Evolutionary conservation across 75 land plant species (phyloP), one percentile per base, ranked within the genome.

Genomic region (Picea sitchensis): DNA sequence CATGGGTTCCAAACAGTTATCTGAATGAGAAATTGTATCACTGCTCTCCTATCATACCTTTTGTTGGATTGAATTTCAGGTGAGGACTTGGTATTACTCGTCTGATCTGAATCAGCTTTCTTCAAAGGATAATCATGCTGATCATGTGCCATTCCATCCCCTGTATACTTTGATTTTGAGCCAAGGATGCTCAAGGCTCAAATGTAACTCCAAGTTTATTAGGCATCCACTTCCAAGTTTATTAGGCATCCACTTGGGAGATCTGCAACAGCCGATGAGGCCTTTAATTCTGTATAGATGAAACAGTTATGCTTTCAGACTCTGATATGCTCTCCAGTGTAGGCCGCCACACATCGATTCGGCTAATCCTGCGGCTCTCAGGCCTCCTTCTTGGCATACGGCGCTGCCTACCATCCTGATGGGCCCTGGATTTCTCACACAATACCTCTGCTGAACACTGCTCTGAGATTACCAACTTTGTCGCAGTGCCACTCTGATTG

Each of bases 271-370:
- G 41, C 54, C 44, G 44, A 9, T 41, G 41, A 67, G 20, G 41
- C 71, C 41, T 67, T 20, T 36, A 67, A 67, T 67, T 67, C 34
- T 67, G 44, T 20, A 36, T 38, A 34, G 44, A 18, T n/a, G 12
- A 44, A 41, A 47, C n/a, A 0, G 38, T 71, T 71, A 8, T 17
- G 41, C 23, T 18, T 44, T 69, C 64, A 30, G 67, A 18, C 77
- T 76, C 77, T 51, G 77, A 76, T 26, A 76, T 76, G 61, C 77
- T 76, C 5, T 76, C 61, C 77, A 76, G 64, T 26, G 68, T 31
- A 59, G 77, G 77, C 31, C 31, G 59, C 77, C 77, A 76, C 61
- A 76, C n/a, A 61, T 14, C 61, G 38, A 26, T 18, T 59, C 61
- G 21, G 61, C 31, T 54, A 58, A 32, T 34, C 59, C 61, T 17